A percentile compares a stretch with the other conserved stretches of the same genome.
Evolutionary conservation across 2,329 filamentous ascomycete species (phyloP).

Genomic region (Xylaria sp.): DNA sequence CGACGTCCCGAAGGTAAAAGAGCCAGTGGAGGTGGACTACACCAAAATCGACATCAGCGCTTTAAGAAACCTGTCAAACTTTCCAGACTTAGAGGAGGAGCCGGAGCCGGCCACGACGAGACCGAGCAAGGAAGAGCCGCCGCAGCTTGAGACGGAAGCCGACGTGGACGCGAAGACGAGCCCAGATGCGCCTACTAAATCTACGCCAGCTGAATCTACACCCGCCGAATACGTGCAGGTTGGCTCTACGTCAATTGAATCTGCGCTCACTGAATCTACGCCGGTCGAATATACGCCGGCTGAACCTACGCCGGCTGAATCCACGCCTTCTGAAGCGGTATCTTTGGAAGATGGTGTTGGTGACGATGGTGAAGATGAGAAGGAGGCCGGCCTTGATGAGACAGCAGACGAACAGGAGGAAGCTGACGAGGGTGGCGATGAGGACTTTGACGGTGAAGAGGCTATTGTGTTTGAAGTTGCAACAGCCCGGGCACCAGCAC

Average conservation of each 20-base stretch:
- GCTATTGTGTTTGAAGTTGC: conserved; percentile 71
- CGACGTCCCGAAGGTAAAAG: conserved; percentile 42
- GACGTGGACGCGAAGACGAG: conserved; percentile 4
- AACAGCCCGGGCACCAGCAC: conserved; percentile 57
- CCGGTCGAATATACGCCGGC: no score
- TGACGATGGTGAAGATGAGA: conserved; percentile 39
- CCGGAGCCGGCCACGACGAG: conserved; percentile 23
- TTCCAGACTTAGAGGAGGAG: conserved; percentile 41
- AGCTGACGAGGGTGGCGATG: conserved; percentile 54
- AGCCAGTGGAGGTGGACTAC: conserved; percentile 59
- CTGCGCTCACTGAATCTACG: no score
- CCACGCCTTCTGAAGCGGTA: no score
- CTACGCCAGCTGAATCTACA: no score
- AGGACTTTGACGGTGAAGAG: conserved; percentile 57
- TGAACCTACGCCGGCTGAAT: no score
- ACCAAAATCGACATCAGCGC: conserved; percentile 60
- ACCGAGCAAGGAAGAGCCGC: conserved; percentile 18
- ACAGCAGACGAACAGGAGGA: conserved; percentile 50
- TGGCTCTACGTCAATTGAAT: no score
- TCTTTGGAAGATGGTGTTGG: conserved; percentile 22
- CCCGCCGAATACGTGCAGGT: no score
- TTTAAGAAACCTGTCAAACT: conserved; percentile 49
- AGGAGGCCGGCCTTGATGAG: conserved; percentile 36
- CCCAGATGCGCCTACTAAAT: conserved; percentile 3
- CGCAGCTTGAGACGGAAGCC: conserved; percentile 6